Conservation (phyloP, 2,329 filamentous ascomycete species). For the Sclerotinia borealis region DNA sequence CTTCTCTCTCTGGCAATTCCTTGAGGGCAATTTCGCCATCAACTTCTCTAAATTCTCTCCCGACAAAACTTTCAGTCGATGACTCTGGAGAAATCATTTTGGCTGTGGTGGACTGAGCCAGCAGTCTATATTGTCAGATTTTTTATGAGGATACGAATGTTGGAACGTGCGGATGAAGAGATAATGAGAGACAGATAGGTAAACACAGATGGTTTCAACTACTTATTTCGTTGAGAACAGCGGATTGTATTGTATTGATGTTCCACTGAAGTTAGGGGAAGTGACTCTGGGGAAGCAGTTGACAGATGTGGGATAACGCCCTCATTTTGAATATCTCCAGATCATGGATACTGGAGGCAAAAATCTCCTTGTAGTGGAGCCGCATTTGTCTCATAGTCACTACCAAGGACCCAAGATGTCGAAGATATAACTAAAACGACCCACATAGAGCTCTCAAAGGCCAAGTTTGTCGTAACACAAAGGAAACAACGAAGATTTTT, state of each 20-base stretch:
- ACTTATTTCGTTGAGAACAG: background rate
- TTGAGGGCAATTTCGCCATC: background rate
- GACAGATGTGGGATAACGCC: constrained; percentile 1
- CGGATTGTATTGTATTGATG: background rate
- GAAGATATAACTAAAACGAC: constrained; percentile 2
- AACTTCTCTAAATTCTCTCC: background rate
- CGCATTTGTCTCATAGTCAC: background rate
- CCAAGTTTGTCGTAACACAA: constrained; percentile 12
- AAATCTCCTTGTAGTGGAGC: constrained; percentile 8
- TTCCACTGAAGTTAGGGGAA: constrained; percentile 5
- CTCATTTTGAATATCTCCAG: constrained; percentile 8
- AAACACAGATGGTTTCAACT: background rate
- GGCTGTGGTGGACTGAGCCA: constrained; percentile 9
- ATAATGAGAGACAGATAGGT: background rate
- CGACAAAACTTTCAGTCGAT: background rate
- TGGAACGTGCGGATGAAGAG: background rate
- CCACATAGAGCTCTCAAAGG: background rate
- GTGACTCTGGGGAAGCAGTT: constrained; percentile 1
- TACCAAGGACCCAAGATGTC: constrained; percentile 11
- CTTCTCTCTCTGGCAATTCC: background rate
- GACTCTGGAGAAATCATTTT: constrained; percentile 3
- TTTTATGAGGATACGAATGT: background rate
- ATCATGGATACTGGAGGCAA: background rate
- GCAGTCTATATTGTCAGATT: constrained; percentile 1
- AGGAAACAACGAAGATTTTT: constrained; percentile 7